Evolutionary conservation across 331 rosid genomes (phyloP).

Genomic region (Acacia concinna): DNA sequence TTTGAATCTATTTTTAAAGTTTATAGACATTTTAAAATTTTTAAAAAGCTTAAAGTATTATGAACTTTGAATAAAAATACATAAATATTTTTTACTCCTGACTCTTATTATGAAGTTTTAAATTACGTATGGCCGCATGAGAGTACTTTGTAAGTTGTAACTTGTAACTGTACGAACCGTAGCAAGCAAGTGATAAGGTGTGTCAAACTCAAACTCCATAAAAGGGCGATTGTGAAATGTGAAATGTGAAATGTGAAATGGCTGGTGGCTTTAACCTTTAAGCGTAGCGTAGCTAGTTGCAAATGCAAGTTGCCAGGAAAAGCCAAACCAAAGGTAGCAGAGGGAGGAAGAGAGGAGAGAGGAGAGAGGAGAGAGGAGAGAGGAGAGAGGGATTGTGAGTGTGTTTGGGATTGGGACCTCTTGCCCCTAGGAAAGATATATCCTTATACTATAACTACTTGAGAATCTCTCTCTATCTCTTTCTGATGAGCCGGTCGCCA

Average conservation of each 20-base stretch:
- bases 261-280: not conserved
- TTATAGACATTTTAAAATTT: too few relatives aligned
- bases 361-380: not conserved
- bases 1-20: too few relatives aligned
- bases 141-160: too few relatives aligned
- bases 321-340: constrained; percentile 1
- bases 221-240: not conserved
- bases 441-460: not conserved
- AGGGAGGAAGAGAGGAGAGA: not conserved
- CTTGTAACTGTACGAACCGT: not conserved
- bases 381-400: not conserved
- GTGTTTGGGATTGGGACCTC: constrained; percentile 28
- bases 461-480: constrained; percentile 23
- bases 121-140: too few relatives aligned
- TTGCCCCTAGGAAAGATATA: not conserved
- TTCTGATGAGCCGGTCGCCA: constrained; percentile 15
- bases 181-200: too few relatives aligned
- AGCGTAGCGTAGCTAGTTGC: not conserved
- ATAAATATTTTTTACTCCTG: too few relatives aligned
- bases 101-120: too few relatives aligned
- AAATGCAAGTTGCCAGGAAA: constrained; percentile 9
- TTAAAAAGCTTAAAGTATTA: too few relatives aligned
- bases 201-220: not conserved
- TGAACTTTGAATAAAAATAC: too few relatives aligned
- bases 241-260: not conserved